Base-by-base conservation (phyloP, 768 basidiomycete species). In the Suillus bovinus region DNA sequence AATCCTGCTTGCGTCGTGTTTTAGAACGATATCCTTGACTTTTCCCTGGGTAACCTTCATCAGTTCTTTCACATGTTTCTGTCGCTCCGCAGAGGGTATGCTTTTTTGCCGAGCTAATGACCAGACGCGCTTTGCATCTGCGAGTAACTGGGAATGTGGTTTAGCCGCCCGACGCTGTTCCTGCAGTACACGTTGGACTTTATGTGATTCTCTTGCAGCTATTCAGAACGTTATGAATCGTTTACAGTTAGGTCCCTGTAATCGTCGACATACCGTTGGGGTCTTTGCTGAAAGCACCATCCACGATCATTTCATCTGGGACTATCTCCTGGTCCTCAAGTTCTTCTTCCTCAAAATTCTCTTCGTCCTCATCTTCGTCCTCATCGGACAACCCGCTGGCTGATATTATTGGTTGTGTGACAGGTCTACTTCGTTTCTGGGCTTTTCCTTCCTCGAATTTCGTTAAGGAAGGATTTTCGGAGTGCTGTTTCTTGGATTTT, bases 1-100 rank as follows among this genome's bases (percentile, higher is more conserved):
- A 63, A 93, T 93, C 66, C 89, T 84, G 69, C 93, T 94, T 9
- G 93, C 94, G 73, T 96, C 94, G 69, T 96, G 95, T 74, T 95
- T 96, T 71, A 93, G 84, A 2, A 91, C 89, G 41, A 96, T 87
- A 36, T 95, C 94, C 63, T 88, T 87, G 49, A 96, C 87, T 66
- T 87, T 86, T 5, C 93, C 94, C 24, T 89, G 85, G 24, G 94
- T 86, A 50, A 89, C 81, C 34, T 79, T 77, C 86, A 94, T 92
- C 10, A 98, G 82, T 31, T 86, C 83, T 52, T 82, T 78, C 62
- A 96, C 79, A 55, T 93, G 86, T 67, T 87, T 85, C 66, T 88
- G 86, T 27, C 94, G 85, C 68, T 96, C 90, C 29, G 84, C 74
- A 24, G 87, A 77, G 0, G 86, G 76, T 42, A 94, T 81, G 54